Percentiles rank a stretch among this genome's conserved stretches.
Conservation (phyloP, 2,329 filamentous ascomycete species). For the Stagonosporopsis rhizophila region DNA sequence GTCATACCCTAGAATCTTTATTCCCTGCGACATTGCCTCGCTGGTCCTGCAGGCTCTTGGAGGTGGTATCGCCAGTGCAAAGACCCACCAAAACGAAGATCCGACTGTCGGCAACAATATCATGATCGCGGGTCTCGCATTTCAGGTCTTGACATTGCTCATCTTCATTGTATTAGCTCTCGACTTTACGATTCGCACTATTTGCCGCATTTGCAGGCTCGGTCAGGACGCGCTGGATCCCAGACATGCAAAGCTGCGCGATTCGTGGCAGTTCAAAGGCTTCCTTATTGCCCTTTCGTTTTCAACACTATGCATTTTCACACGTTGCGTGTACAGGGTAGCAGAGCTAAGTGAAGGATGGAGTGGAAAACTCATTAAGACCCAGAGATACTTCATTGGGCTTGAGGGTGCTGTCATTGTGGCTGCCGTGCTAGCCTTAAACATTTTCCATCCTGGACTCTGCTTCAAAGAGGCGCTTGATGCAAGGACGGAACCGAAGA, state of each 20-base stretch:
- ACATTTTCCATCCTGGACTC: slow-evolving; percentile 47
- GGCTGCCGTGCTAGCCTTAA: slow-evolving; percentile 43
- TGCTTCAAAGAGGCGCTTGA: slow-evolving; percentile 45
- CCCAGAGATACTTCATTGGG: slow-evolving; percentile 49
- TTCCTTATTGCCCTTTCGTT: slow-evolving; percentile 64
- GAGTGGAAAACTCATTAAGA: slow-evolving; percentile 63
- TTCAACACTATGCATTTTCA: slow-evolving; percentile 69
- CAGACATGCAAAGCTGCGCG: slow-evolving; percentile 33
- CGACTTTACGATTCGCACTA: slow-evolving; percentile 50
- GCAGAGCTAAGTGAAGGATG: slow-evolving; percentile 71
- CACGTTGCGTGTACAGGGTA: slow-evolving; percentile 70
- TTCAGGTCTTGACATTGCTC: slow-evolving; percentile 55
- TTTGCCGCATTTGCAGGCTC: slow-evolving; percentile 26
- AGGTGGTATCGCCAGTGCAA: slow-evolving; percentile 51
- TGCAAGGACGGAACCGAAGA: slow-evolving; percentile 8
- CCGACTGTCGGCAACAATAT: slow-evolving; percentile 52
- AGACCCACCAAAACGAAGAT: slow-evolving; percentile 38
- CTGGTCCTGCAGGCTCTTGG: slow-evolving; percentile 55
- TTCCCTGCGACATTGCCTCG: slow-evolving; percentile 57
- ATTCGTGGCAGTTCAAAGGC: slow-evolving; percentile 56
- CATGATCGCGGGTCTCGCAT: slow-evolving; percentile 55
- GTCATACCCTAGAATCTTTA: slow-evolving; percentile 60
- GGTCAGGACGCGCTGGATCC: slow-evolving; percentile 37
- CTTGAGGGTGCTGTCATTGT: slow-evolving; percentile 47
- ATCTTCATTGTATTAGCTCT: slow-evolving; percentile 51